Percentiles rank a stretch among this genome's conserved stretches.
These are phyloP conservation scores for Podospora australis DNA, from an alignment of 495 filamentous ascomycete species.

Conservation along the genomic window DNA sequence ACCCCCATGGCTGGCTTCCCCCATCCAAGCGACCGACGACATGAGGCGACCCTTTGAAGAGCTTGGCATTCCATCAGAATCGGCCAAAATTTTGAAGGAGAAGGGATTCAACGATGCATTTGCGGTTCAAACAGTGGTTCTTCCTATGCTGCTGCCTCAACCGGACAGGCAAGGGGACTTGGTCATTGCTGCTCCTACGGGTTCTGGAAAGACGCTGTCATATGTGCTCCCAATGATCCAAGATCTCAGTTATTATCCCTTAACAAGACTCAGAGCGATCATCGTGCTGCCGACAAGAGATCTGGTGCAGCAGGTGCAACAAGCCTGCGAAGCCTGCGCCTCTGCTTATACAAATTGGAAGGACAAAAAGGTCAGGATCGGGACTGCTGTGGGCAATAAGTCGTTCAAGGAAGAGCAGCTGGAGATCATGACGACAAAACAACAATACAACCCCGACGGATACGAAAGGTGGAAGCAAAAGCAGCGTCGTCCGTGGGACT, in stretches of 20 bases:
- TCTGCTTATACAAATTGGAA: conserved; percentile 36
- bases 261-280: conserved; percentile 62
- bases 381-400: conserved; percentile 73
- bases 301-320: conserved; percentile 74
- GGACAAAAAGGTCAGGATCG: conserved; percentile 64
- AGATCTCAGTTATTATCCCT: conserved; percentile 51
- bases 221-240: conserved; percentile 84
- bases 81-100: conserved; percentile 48
- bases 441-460: conserved; percentile 36
- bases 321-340: conserved; percentile 62
- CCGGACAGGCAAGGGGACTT: conserved; percentile 61
- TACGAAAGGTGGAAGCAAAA: conserved; percentile 23
- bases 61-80: conserved; percentile 43
- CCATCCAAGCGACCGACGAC: conserved; percentile 55
- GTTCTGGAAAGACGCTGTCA: conserved; percentile 88
- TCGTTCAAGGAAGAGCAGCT: conserved; percentile 69
- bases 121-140: conserved; percentile 73
- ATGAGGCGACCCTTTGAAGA: conserved; percentile 54
- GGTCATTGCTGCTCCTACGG: conserved; percentile 82
- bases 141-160: conserved; percentile 65
- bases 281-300: conserved; percentile 88
- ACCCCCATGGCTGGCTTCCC: conserved; percentile 69
- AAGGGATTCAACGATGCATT: conserved; percentile 71
- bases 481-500: too few species aligned
- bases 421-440: conserved; percentile 54